A percentile compares a stretch with the other conserved stretches of the same genome.
These are phyloP conservation scores for Zea luxurians DNA, from an alignment of 176 grass and related monocot species.

Conservation along the genomic window DNA sequence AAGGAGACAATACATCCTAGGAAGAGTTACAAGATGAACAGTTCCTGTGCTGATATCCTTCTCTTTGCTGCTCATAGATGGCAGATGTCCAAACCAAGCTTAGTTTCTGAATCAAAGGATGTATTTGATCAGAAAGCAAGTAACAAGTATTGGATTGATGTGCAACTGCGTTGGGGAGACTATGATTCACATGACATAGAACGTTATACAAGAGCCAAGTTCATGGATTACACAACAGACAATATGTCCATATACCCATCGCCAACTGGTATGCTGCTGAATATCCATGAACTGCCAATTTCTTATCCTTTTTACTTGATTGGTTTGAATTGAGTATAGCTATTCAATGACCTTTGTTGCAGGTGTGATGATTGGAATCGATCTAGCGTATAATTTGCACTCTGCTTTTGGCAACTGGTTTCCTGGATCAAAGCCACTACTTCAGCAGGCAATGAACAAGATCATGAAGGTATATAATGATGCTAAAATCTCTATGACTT, in stretches of 20 bases:
- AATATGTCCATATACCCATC: constrained; percentile 57
- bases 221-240: too few species aligned
- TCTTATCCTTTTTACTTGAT: neutral
- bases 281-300: constrained; percentile 5
- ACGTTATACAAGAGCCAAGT: neutral
- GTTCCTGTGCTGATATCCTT: constrained; percentile 89
- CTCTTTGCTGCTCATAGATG: constrained; percentile 96
- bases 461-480: constrained; percentile 84
- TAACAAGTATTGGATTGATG: constrained; percentile 98
- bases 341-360: constrained; percentile 41
- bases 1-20: constrained; percentile 59
- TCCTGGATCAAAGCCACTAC: constrained; percentile 87
- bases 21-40: constrained; percentile 99
- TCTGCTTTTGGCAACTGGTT: constrained; percentile 97
- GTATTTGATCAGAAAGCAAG: constrained; percentile 96
- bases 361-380: constrained; percentile 97
- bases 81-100: constrained; percentile 97
- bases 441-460: constrained; percentile 98
- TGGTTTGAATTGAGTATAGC: neutral
- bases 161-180: constrained; percentile 92
- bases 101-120: constrained; percentile 96
- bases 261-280: constrained; percentile 68
- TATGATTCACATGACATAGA: constrained; percentile 98
- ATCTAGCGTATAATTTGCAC: constrained; percentile 94
- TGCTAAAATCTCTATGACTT: neutral